Percentiles rank a stretch among this genome's conserved stretches.
These are phyloP conservation scores for Leptosphaerulina australis DNA, from an alignment of 2,329 filamentous ascomycete species.

Conservation along the genomic window DNA sequence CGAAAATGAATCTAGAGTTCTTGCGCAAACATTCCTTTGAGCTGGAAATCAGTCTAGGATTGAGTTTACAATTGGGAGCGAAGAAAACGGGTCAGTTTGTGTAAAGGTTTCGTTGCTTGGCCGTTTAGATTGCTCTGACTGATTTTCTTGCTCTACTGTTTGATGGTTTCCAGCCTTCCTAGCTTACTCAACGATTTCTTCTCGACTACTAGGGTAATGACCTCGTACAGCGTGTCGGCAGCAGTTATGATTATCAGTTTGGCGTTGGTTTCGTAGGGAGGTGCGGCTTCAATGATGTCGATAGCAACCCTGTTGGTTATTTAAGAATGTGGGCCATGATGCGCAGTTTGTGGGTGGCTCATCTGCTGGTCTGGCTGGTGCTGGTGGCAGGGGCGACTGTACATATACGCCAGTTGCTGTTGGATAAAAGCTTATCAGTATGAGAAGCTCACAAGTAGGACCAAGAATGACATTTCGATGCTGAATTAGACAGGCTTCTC, in stretches of 20 bases:
- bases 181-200: constrained; percentile 69
- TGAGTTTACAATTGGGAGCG: constrained; percentile 14
- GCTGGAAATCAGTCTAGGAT: constrained; percentile 21
- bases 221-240: constrained; percentile 73
- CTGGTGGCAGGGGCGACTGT: constrained; percentile 73
- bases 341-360: constrained; percentile 74
- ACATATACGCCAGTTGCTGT: constrained; percentile 7
- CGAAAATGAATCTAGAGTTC: background rate
- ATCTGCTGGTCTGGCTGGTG: constrained; percentile 77
- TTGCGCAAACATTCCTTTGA: constrained; percentile 11
- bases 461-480: constrained; percentile 90
- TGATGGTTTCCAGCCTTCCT: constrained; percentile 37
- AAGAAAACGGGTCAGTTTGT: constrained; percentile 13
- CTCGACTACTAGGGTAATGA: constrained; percentile 84
- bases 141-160: constrained; percentile 28
- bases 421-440: background rate
- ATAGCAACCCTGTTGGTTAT: constrained; percentile 71
- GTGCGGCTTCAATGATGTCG: constrained; percentile 76
- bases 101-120: constrained; percentile 1
- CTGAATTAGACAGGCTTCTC: constrained; percentile 78
- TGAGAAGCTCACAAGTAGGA: constrained; percentile 67
- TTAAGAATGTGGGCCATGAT: constrained; percentile 74
- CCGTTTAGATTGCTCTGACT: too few species aligned
- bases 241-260: constrained; percentile 77
- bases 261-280: constrained; percentile 74